These are phyloP conservation scores for Paramecium primaurelia DNA, from an alignment of 73 alveolate genomes.

Conservation along the genomic window DNA sequence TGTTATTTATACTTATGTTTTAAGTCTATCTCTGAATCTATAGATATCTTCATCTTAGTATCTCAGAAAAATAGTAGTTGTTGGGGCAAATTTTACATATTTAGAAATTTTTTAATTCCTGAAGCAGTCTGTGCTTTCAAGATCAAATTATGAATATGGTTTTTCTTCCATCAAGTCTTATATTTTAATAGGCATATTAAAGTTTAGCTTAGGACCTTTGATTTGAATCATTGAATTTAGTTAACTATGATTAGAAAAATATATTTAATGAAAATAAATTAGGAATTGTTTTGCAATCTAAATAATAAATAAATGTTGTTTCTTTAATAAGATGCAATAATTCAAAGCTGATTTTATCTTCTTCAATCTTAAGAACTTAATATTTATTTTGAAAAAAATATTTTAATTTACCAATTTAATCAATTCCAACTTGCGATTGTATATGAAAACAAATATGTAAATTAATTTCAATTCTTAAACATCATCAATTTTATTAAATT, in stretches of 20 bases:
- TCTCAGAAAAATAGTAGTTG: not conserved
- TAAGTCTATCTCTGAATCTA: not conserved
- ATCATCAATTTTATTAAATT: too few relatives aligned
- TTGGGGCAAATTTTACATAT: not conserved
- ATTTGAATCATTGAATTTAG: not conserved
- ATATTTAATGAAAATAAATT: not conserved
- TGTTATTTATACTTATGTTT: not conserved
- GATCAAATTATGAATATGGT: not conserved
- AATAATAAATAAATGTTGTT: not conserved
- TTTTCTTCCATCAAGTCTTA: not conserved
- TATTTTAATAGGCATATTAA: not conserved
- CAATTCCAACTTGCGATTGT: not conserved
- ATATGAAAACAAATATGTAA: not conserved
- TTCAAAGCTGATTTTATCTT: not conserved
- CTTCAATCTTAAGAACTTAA: not conserved
- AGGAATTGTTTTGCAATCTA: not conserved
- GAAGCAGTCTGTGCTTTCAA: conserved; percentile 22
- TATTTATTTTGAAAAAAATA: too few relatives aligned
- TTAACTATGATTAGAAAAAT: not conserved
- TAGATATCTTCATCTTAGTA: not conserved
- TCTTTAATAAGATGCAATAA: not conserved
- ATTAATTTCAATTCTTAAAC: not conserved
- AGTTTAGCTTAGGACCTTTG: not conserved
- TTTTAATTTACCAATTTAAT: not conserved
- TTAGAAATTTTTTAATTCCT: not conserved